Conservation (phyloP, 345 rosid species). For the Rhizophora mangle region DNA sequence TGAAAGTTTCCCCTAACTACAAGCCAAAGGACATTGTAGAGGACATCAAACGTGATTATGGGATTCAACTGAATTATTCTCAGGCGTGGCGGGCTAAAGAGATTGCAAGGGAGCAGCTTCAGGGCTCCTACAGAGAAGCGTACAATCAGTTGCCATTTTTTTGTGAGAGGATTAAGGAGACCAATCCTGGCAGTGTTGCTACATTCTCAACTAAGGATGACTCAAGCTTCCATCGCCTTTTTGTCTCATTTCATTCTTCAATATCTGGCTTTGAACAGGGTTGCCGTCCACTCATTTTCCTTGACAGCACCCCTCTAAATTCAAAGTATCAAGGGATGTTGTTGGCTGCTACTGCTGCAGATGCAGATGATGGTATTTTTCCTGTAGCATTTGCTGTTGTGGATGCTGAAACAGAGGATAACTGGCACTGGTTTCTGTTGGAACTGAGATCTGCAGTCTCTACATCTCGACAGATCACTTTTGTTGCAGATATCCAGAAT, state of each 20-base stretch:
- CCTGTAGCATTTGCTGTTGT: conserved; percentile 83
- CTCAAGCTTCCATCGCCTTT: conserved; percentile 79
- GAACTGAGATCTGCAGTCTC: conserved; percentile 67
- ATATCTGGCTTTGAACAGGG: conserved; percentile 81
- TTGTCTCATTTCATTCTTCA: conserved; percentile 80
- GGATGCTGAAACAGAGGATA: conserved; percentile 76
- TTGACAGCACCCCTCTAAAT: conserved; percentile 62
- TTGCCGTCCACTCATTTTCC: conserved; percentile 84
- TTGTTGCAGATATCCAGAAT: conserved; percentile 75
- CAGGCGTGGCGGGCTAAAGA: conserved; percentile 97
- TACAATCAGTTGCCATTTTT: conserved; percentile 72
- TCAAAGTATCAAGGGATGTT: conserved; percentile 80
- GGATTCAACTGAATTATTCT: conserved; percentile 82
- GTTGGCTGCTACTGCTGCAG: conserved; percentile 66
- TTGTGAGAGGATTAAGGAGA: conserved; percentile 88
- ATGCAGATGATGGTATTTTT: conserved; percentile 78
- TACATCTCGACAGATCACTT: conserved; percentile 52
- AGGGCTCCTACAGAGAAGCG: conserved; percentile 82
- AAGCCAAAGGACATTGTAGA: conserved; percentile 86
- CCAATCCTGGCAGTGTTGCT: conserved; percentile 87
- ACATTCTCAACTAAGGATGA: conserved; percentile 82
- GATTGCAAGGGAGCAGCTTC: conserved; percentile 93
- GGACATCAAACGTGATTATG: conserved; percentile 84
- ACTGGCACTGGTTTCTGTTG: conserved; percentile 81
- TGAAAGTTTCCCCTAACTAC: conserved; percentile 76